Evolutionary conservation across 2,329 filamentous ascomycete genomes (phyloP).

Genomic region (Colletotrichum sp.): DNA sequence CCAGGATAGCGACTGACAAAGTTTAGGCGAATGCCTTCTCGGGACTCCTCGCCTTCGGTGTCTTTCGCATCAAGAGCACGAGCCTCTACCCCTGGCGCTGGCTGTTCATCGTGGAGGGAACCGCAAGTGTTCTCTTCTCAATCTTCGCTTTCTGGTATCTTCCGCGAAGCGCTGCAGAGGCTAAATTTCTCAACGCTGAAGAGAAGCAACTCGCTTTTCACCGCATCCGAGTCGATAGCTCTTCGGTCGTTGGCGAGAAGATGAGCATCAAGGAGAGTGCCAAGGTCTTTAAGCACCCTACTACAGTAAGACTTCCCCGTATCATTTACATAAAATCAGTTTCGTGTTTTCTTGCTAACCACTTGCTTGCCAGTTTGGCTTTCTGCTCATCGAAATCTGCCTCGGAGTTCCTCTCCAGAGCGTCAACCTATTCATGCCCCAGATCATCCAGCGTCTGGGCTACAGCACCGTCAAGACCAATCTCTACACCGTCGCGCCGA

Average conservation of each 20-base stretch:
- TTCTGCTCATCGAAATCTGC: constrained; percentile 56
- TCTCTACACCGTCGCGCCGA: constrained; percentile 82
- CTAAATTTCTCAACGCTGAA: constrained; percentile 67
- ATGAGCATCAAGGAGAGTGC: constrained; percentile 57
- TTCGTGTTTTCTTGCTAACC: not conserved
- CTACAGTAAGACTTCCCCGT: constrained; percentile 50
- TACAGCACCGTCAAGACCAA: constrained; percentile 68
- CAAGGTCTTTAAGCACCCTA: constrained; percentile 55
- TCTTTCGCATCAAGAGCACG: constrained; percentile 47
- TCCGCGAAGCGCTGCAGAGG: constrained; percentile 67
- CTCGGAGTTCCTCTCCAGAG: constrained; percentile 64
- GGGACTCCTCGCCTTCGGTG: constrained; percentile 26
- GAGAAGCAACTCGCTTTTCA: constrained; percentile 73
- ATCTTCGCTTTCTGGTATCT: constrained; percentile 74
- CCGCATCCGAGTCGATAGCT: constrained; percentile 79
- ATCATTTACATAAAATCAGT: rapidly evolving
- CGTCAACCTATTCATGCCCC: constrained; percentile 59
- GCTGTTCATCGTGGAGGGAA: constrained; percentile 58
- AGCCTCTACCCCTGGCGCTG: constrained; percentile 50
- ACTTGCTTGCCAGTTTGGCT: not conserved
- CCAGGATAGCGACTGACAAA: not conserved
- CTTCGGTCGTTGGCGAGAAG: constrained; percentile 61
- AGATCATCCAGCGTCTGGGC: constrained; percentile 51
- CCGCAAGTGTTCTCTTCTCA: constrained; percentile 64
- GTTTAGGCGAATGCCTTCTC: constrained; percentile 10